A percentile compares a stretch with the other conserved stretches of the same genome.
Conservation (phyloP, 331 rosid genomes). For the Cucumis variabilis region DNA sequence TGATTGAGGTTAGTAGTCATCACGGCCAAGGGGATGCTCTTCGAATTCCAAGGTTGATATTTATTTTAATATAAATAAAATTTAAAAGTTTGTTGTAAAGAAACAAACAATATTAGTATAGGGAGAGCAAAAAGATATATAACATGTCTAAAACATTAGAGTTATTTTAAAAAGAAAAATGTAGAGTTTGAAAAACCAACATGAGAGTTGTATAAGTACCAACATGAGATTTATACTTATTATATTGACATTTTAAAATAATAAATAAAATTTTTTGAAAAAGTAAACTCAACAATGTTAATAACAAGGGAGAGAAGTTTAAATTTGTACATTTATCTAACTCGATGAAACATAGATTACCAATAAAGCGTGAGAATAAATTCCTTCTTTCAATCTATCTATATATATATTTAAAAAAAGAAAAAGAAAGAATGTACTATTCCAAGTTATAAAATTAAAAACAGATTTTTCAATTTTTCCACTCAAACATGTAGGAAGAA, state of each 20-base stretch:
- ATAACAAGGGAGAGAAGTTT: not conserved
- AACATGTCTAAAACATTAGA: too few species aligned
- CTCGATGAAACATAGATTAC: not conserved
- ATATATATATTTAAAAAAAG: not conserved
- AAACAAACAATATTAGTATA: not conserved
- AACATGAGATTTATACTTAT: too few species aligned
- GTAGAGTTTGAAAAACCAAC: too few species aligned
- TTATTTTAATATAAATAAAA: not conserved
- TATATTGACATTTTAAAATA: not conserved
- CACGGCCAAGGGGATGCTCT: not conserved
- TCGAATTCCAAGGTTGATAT: conserved; percentile 35
- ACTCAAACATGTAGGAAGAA: too few species aligned
- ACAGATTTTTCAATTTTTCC: too few species aligned
- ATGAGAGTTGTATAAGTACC: too few species aligned
- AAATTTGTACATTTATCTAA: not conserved
- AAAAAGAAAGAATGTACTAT: too few species aligned
- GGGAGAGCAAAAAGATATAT: too few species aligned
- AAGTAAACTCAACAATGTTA: not conserved
- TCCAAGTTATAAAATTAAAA: too few species aligned
- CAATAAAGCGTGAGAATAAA: not conserved
- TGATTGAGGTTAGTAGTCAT: conserved; percentile 37
- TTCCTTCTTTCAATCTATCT: not conserved
- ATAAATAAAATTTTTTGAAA: not conserved
- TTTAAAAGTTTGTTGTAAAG: not conserved
- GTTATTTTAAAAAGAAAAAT: too few species aligned